These are phyloP conservation scores for Cyberlindnera saturnus DNA, from an alignment of 805 yeast species.

Conservation along the genomic window DNA sequence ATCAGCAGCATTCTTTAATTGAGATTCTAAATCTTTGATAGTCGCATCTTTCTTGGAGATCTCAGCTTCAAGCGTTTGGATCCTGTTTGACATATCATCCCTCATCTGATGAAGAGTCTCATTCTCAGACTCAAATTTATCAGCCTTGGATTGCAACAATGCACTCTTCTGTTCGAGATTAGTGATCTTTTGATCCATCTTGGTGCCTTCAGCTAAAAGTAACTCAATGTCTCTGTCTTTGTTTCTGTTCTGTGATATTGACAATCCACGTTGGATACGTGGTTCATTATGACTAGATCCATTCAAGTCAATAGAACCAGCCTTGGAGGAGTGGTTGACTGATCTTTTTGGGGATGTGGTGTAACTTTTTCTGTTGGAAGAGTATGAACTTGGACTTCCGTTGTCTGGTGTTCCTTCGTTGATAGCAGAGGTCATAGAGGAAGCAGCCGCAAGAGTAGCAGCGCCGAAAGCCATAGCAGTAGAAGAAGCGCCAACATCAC, in stretches of 20 bases:
- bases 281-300: constrained; percentile 3
- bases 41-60: constrained; percentile 7
- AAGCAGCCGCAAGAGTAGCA: too few relatives aligned
- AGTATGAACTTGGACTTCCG: constrained; percentile 5
- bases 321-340: constrained; percentile 6
- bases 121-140: constrained; percentile 19
- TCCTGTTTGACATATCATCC: constrained; percentile 13
- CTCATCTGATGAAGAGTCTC: constrained; percentile 17
- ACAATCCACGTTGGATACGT: constrained; percentile 20
- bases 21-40: constrained; percentile 5
- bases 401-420: background rate
- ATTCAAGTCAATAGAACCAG: constrained; percentile 9
- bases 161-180: constrained; percentile 28
- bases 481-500: background rate
- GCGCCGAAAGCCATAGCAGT: background rate
- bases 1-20: background rate
- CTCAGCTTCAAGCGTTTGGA: constrained; percentile 17
- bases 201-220: constrained; percentile 40
- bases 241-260: constrained; percentile 21
- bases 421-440: too few relatives aligned
- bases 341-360: background rate
- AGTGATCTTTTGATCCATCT: constrained; percentile 41
- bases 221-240: constrained; percentile 40
- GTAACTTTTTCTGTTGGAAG: constrained; percentile 4
- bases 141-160: constrained; percentile 22